Evolutionary conservation across 306 rosid genomes (phyloP).

Genomic region (Trichosanthes cucumerina): DNA sequence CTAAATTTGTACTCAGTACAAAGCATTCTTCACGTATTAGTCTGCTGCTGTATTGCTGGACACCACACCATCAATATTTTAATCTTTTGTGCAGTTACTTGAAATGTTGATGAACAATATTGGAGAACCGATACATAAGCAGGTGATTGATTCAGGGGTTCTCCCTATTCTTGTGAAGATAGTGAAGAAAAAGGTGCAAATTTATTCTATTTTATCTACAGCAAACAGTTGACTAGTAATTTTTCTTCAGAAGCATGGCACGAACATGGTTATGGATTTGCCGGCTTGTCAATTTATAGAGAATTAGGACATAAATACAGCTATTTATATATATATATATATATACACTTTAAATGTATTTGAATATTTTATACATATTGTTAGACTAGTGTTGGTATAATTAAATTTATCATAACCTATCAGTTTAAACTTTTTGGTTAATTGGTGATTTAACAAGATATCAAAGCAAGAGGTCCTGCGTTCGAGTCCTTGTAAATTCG

Average conservation of each 20-base stretch:
- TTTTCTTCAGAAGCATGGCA: neutral
- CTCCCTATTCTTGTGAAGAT: constrained; percentile 72
- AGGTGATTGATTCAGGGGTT: constrained; percentile 70
- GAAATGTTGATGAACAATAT: constrained; percentile 95
- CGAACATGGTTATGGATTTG: neutral
- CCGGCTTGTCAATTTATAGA: neutral
- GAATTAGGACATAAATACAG: neutral
- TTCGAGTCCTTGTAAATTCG: no score
- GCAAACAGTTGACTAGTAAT: neutral
- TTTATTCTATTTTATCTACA: constrained; percentile 9
- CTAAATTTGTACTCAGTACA: neutral
- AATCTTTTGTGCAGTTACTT: constrained; percentile 54
- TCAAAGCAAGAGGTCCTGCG: no score
- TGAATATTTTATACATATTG: neutral
- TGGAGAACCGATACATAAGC: constrained; percentile 79
- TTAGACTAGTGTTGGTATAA: no score
- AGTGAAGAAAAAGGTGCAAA: constrained; percentile 85
- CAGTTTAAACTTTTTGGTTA: no score
- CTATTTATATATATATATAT: no score
- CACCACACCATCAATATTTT: constrained; percentile 9
- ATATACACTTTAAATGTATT: neutral
- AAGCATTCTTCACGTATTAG: neutral
- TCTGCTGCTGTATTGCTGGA: neutral
- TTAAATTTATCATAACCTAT: no score
- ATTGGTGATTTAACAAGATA: no score